phyloP scores from a whole-genome alignment of 2,329 filamentous ascomycete species.

The Gaeumannomyces tritici region DNA sequence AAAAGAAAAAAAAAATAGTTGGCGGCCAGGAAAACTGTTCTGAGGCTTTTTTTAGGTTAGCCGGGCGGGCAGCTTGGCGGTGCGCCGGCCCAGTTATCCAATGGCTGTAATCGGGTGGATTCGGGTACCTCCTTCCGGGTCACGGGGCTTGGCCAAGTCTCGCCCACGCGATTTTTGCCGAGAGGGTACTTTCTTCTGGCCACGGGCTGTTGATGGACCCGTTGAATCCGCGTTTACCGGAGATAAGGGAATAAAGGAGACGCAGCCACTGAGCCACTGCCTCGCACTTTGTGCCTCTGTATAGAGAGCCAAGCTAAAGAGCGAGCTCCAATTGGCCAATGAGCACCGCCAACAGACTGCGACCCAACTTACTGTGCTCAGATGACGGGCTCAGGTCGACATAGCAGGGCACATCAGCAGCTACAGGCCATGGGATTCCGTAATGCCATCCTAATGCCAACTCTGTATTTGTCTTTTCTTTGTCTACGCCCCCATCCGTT shows the following conservation, averaged over 20 bases:
- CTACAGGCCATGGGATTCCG: background rate
- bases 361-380: background rate
- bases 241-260: no score
- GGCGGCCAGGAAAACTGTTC: background rate
- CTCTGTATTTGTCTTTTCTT: background rate
- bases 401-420: background rate
- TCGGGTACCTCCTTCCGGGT: background rate
- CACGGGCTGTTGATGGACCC: background rate
- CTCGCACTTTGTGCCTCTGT: no score
- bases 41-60: conserved; percentile 2
- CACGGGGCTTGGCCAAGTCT: background rate
- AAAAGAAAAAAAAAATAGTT: conserved; percentile 1
- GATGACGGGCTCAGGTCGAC: background rate
- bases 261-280: no score
- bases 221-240: background rate
- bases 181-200: no score
- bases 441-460: background rate
- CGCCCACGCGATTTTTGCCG: background rate
- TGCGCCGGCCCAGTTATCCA: background rate
- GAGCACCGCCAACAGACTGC: background rate
- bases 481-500: no score
- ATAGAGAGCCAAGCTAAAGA: no score
- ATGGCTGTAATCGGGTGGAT: background rate
- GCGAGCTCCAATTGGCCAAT: background rate
- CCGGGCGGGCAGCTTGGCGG: background rate